Base-by-base conservation (phyloP, 306 rosid species). In the Canavalia ensiformis region DNA sequence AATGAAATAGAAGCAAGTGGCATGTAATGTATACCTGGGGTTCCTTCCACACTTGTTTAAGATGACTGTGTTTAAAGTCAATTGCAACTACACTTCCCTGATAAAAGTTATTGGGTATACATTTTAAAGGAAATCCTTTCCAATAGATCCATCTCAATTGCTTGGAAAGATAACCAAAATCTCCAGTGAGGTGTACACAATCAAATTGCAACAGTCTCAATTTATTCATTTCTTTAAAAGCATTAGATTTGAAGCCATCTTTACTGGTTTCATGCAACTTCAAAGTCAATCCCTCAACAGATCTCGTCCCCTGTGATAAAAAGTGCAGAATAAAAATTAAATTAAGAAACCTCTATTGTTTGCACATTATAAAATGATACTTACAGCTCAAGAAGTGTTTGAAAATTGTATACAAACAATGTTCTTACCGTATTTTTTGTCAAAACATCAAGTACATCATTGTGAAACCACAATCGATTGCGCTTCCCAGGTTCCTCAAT, bases 171-270 rank as follows among this genome's bases (percentile, higher is more conserved):
- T 79, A 39, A 13, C 13, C 41, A 70, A 50, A 79, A 30, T 72
- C 84, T 60, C 87, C 85, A 1, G 0, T 10, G 25, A 86, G 50
- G 4, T 75, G 6, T 1, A 76, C 88, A 29, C 5, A 0, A 31
- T 46, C 25, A 1, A 89, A 86, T 44, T 62, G 77, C 9, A 89
- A 78, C 46, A 90, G 70, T 78, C 88, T 86, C 30, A 90, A 63
- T 0, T 13, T 80, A 13, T 68, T 25, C 90, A 88, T 90, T 18
- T 50, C 0, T 39, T 6, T 13, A 66, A 90, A 86, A 51, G 88
- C 82, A 12, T 46, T 1, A 6, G 91, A n/a, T 0, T 8, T 34
- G 25, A 88, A 49, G 35, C 58, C 8, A 9, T 11, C 7, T 75
- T 45, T 11, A 0, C 5, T 34, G 10, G 0, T 3, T 7, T 35